These are phyloP conservation scores for Lactuca sativa DNA, from an alignment of 129 eudicot genomes.

Conservation along the genomic window DNA sequence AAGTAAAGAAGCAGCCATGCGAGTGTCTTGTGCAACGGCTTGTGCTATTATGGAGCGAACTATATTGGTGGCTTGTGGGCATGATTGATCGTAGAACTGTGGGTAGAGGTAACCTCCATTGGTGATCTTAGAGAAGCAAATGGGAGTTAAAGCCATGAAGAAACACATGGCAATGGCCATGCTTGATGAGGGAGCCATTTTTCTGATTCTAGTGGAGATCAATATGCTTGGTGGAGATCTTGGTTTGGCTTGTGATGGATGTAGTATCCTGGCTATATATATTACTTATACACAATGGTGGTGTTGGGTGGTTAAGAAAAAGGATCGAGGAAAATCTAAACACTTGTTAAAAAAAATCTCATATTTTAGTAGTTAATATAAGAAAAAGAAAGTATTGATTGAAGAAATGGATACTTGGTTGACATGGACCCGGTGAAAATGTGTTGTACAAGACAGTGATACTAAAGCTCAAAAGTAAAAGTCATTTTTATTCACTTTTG, in stretches of 20 bases:
- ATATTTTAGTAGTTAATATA: background rate
- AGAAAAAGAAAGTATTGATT: no score
- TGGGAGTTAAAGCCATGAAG: slow-evolving; percentile 19
- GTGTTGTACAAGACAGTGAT: no score
- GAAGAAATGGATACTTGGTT: no score
- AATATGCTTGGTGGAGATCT: slow-evolving; percentile 16
- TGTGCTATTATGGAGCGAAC: slow-evolving; percentile 58
- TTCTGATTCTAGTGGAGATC: slow-evolving; percentile 5
- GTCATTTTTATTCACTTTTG: background rate
- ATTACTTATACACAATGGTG: slow-evolving; percentile 28
- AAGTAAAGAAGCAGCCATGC: slow-evolving; percentile 88
- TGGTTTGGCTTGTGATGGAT: slow-evolving; percentile 9
- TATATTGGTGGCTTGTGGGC: slow-evolving; percentile 59
- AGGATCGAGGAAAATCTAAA: background rate
- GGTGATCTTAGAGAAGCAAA: slow-evolving; percentile 35
- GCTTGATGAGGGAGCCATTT: slow-evolving; percentile 23
- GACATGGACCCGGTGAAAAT: no score
- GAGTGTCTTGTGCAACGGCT: slow-evolving; percentile 71
- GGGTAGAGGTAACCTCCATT: slow-evolving; percentile 70
- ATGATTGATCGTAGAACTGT: slow-evolving; percentile 72
- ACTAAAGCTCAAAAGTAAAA: no score
- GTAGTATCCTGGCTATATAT: slow-evolving; percentile 1
- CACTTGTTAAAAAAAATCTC: no score
- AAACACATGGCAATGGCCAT: slow-evolving; percentile 7
- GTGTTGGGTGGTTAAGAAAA: slow-evolving; percentile 19